A percentile compares a stretch with the other conserved stretches of the same genome.
phyloP scores from a whole-genome alignment of 768 basidiomycete genomes.

The Auricularia sp. region DNA sequence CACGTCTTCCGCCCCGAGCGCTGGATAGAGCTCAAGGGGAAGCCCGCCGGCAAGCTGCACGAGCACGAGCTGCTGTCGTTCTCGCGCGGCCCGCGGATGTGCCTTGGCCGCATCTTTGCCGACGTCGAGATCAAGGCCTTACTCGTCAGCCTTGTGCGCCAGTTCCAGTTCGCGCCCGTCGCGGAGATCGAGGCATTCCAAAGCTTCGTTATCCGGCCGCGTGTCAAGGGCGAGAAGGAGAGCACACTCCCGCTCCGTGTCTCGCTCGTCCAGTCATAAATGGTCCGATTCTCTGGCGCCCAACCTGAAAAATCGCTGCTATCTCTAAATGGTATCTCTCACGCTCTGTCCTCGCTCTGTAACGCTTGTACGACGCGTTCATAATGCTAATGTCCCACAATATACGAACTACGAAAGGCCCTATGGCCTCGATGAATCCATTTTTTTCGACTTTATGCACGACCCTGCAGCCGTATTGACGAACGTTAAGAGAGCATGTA shows the following conservation, averaged over 20 bases:
- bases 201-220: constrained; percentile 55
- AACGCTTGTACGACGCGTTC: no score
- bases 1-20: constrained; percentile 12
- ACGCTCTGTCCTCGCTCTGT: no score
- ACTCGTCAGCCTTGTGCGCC: constrained; percentile 39
- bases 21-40: constrained; percentile 6
- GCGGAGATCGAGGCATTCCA: constrained; percentile 51
- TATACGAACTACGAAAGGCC: no score
- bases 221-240: constrained; percentile 39
- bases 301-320: not conserved
- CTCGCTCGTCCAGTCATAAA: constrained; percentile 6
- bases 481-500: not conserved
- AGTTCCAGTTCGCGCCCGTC: constrained; percentile 44
- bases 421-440: no score
- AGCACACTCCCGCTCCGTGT: constrained; percentile 41
- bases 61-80: constrained; percentile 3
- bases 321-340: not conserved
- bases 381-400: no score
- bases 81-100: constrained; percentile 42
- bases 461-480: not conserved
- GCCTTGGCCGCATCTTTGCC: constrained; percentile 52
- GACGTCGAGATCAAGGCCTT: constrained; percentile 50
- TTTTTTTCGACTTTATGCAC: no score
- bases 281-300: not conserved
- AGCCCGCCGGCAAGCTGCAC: not conserved